phyloP scores from a whole-genome alignment of 2,329 filamentous ascomycete species.

The Aureobasidium sp. region DNA sequence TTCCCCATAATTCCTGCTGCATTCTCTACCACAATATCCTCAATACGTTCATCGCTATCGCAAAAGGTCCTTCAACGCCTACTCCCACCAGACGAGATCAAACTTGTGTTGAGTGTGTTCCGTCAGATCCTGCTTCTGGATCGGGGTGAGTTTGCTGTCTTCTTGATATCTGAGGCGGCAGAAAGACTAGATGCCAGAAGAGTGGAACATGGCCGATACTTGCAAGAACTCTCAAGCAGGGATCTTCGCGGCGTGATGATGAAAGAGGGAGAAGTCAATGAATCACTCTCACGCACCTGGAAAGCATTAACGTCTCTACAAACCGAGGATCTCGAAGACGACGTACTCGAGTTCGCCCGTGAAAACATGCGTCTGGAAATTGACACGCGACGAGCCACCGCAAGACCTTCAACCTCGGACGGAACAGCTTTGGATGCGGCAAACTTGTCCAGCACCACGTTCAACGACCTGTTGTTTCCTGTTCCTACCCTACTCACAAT shows the following conservation, averaged over 20 bases:
- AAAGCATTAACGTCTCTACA: conserved; percentile 67
- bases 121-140: conserved; percentile 83
- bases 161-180: conserved; percentile 78
- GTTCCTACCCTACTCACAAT: conserved; percentile 65
- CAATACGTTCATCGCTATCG: conserved; percentile 74
- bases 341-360: conserved; percentile 74
- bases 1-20: conserved; percentile 68
- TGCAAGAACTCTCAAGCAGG: conserved; percentile 46
- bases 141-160: conserved; percentile 84
- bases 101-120: conserved; percentile 69
- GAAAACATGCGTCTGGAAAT: conserved; percentile 65
- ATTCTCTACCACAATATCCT: conserved; percentile 64
- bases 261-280: conserved; percentile 79
- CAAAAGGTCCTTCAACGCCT: conserved; percentile 76
- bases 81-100: conserved; percentile 67
- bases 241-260: conserved; percentile 59
- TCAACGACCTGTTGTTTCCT: conserved; percentile 76
- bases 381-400: conserved; percentile 37
- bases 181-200: conserved; percentile 68
- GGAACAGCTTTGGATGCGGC: background rate
- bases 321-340: conserved; percentile 67
- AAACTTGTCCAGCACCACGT: conserved; percentile 32
- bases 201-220: conserved; percentile 47
- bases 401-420: conserved; percentile 33
- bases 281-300: conserved; percentile 72